Evolutionary conservation across 169 alveolate species (phyloP).

Genomic region (Plasmodium gaboni): DNA sequence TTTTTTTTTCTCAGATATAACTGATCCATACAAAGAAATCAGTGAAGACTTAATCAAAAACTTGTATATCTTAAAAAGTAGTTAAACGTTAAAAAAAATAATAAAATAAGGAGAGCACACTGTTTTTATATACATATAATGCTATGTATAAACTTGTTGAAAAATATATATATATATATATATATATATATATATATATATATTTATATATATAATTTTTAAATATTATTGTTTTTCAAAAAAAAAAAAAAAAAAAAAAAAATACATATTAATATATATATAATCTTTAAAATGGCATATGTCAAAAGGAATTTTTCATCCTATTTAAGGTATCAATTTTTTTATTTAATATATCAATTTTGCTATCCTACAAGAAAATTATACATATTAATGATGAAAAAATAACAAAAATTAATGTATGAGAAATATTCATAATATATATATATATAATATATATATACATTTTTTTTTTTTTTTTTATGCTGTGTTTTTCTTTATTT

Average conservation of each 20-base stretch:
- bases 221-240: background rate
- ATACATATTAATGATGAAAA: background rate
- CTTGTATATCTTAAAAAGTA: constrained; percentile 47
- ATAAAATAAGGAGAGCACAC: background rate
- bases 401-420: constrained; percentile 3
- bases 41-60: constrained; percentile 45
- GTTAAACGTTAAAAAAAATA: constrained; percentile 1
- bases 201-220: constrained; percentile 2
- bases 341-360: constrained; percentile 48
- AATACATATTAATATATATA: background rate
- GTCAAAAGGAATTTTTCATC: constrained; percentile 13
- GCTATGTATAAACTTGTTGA: background rate
- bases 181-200: constrained; percentile 10
- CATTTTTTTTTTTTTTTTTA: background rate
- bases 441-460: too few species aligned
- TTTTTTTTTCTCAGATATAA: constrained; percentile 17
- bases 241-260: background rate
- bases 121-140: background rate
- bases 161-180: background rate
- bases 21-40: constrained; percentile 63
- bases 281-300: constrained; percentile 7
- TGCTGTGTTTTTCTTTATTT: background rate
- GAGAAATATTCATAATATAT: background rate
- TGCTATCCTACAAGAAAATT: constrained; percentile 30
- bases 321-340: constrained; percentile 51